These are phyloP conservation scores for Leccinum aurantiacum DNA, from an alignment of 768 basidiomycete genomes.

Conservation along the genomic window DNA sequence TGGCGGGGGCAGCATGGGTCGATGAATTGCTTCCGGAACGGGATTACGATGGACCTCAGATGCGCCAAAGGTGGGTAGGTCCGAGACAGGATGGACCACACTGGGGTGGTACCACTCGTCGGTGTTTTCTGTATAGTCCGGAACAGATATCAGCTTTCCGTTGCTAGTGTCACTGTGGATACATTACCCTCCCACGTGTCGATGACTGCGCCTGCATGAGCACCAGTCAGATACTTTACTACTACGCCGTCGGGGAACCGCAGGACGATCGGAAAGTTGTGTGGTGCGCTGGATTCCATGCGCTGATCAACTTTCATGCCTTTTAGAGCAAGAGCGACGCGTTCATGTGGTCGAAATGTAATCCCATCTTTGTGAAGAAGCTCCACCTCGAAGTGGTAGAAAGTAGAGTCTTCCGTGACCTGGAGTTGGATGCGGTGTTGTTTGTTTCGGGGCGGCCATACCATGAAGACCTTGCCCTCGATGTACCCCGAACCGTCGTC, in stretches of 20 bases:
- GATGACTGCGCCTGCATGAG: slow-evolving; percentile 30
- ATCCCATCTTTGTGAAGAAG: slow-evolving; percentile 38
- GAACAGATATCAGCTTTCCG: neutral
- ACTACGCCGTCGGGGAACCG: slow-evolving; percentile 43
- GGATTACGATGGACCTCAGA: neutral
- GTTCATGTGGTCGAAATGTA: slow-evolving; percentile 41
- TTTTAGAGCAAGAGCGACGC: slow-evolving; percentile 47
- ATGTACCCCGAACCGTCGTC: slow-evolving; percentile 40
- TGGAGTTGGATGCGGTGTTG: slow-evolving; percentile 35
- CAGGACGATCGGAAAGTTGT: slow-evolving; percentile 42
- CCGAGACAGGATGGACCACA: slow-evolving; percentile 12
- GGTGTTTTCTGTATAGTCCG: slow-evolving; percentile 10
- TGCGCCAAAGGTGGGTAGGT: slow-evolving; percentile 10
- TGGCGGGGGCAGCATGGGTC: neutral
- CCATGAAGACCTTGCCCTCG: slow-evolving; percentile 44
- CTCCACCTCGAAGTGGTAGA: slow-evolving; percentile 39
- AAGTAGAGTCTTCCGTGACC: slow-evolving; percentile 12
- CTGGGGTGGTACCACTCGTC: slow-evolving; percentile 30
- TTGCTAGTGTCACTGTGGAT: neutral
- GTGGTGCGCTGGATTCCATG: slow-evolving; percentile 26
- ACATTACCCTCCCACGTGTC: slow-evolving; percentile 43
- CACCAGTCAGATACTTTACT: slow-evolving; percentile 38
- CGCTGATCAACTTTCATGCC: slow-evolving; percentile 39
- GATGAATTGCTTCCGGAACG: neutral
- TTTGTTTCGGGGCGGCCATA: slow-evolving; percentile 37